Evolutionary conservation across 2,329 filamentous ascomycete genomes (phyloP).

Genomic region (Hypoxylon sp.): DNA sequence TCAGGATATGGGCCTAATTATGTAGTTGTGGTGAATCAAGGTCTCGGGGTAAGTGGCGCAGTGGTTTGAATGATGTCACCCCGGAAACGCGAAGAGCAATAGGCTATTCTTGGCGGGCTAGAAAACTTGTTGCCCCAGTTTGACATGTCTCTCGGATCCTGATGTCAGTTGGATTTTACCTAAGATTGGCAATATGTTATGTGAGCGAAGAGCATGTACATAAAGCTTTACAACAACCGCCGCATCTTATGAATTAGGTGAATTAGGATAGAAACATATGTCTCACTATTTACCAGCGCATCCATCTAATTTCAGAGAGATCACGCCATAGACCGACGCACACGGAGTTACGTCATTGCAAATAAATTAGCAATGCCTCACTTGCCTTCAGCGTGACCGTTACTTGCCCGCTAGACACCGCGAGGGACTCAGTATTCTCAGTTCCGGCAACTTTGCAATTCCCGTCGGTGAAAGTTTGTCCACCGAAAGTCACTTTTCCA

Average conservation of each 20-base stretch:
- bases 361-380: constrained; percentile 65
- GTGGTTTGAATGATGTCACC: constrained; percentile 25
- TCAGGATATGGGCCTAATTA: background rate
- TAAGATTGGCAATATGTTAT: too few relatives aligned
- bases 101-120: background rate
- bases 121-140: too few relatives aligned
- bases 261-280: too few relatives aligned
- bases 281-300: too few relatives aligned
- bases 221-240: too few relatives aligned
- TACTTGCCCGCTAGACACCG: constrained; percentile 56
- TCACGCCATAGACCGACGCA: too few relatives aligned
- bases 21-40: background rate
- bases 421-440: constrained; percentile 57
- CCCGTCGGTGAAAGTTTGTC: constrained; percentile 62
- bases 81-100: background rate
- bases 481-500: constrained; percentile 60
- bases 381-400: constrained; percentile 61
- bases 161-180: too few relatives aligned
- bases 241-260: too few relatives aligned
- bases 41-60: constrained; percentile 20
- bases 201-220: too few relatives aligned
- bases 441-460: constrained; percentile 61
- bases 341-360: constrained; percentile 50
- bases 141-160: too few relatives aligned
- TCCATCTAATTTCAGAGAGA: too few relatives aligned